These are phyloP conservation scores for Trypanosoma lewisi DNA, from an alignment of 208 protist genomes.

Conservation along the genomic window DNA sequence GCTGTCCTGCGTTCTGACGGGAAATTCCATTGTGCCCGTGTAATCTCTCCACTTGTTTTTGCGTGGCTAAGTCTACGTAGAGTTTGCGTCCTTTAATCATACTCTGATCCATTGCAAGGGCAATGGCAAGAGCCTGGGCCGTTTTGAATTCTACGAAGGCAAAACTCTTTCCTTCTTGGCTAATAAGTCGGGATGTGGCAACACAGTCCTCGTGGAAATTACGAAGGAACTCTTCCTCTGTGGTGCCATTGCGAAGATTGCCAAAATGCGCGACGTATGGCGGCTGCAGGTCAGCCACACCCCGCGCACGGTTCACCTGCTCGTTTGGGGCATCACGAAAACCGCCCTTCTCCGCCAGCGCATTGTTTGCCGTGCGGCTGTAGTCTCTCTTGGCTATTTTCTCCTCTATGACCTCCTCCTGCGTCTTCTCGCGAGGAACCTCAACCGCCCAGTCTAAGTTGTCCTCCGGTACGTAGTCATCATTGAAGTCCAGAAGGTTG, in stretches of 20 bases:
- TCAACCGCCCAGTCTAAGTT: slow-evolving; percentile 79
- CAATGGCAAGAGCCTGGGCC: slow-evolving; percentile 57
- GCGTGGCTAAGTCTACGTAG: slow-evolving; percentile 78
- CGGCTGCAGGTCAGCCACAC: slow-evolving; percentile 51
- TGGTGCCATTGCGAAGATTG: slow-evolving; percentile 81
- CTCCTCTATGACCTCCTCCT: slow-evolving; percentile 47
- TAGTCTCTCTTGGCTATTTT: slow-evolving; percentile 59
- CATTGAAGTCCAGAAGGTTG: slow-evolving; percentile 77
- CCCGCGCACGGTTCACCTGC: slow-evolving; percentile 11
- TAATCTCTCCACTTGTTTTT: slow-evolving; percentile 77
- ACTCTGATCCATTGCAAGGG: slow-evolving; percentile 61
- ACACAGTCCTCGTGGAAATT: slow-evolving; percentile 61
- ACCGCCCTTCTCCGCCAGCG: slow-evolving; percentile 48
- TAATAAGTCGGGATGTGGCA: slow-evolving; percentile 65
- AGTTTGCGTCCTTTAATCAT: slow-evolving; percentile 64
- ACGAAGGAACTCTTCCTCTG: slow-evolving; percentile 70
- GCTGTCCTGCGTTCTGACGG: slow-evolving; percentile 49
- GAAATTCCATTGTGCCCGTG: slow-evolving; percentile 47
- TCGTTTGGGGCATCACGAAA: slow-evolving; percentile 44
- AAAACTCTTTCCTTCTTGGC: slow-evolving; percentile 77
- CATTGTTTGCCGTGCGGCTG: slow-evolving; percentile 66
- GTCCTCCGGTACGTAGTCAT: slow-evolving; percentile 72
- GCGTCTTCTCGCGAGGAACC: slow-evolving; percentile 57
- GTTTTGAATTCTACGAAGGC: slow-evolving; percentile 85
- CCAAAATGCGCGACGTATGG: slow-evolving; percentile 83